Conservation (phyloP, 257 asterid species). For the Nicotiana otophora region DNA sequence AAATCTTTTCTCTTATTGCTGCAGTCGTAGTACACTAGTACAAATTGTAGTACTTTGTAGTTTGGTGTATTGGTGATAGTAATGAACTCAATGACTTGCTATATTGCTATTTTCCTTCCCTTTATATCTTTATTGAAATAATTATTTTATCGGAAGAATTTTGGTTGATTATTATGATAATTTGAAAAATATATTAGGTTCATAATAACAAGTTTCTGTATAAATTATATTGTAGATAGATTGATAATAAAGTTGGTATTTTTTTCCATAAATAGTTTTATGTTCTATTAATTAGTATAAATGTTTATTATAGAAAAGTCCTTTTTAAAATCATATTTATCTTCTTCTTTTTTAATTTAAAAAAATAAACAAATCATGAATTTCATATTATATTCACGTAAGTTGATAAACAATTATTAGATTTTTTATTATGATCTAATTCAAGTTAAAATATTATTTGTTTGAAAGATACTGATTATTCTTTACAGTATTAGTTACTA, state of each 20-base stretch:
- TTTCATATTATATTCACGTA: background rate
- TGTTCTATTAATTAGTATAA: background rate
- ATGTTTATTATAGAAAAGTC: background rate
- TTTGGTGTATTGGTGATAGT: background rate
- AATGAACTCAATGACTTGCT: background rate
- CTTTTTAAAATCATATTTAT: background rate
- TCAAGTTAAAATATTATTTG: background rate
- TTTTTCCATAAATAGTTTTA: background rate
- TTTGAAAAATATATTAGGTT: background rate
- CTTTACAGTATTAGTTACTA: background rate
- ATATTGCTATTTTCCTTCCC: background rate
- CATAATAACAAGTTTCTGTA: background rate
- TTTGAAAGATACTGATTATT: background rate
- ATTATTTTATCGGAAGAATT: background rate
- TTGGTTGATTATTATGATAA: background rate
- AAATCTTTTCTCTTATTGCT: too few relatives aligned
- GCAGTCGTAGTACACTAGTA: too few relatives aligned
- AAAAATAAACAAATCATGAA: background rate
- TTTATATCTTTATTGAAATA: background rate
- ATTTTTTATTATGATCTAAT: background rate
- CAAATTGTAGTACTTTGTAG: too few relatives aligned
- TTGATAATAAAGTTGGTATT: background rate
- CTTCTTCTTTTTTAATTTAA: background rate
- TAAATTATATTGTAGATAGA: background rate
- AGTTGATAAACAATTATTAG: background rate